Evolutionary conservation across 2,329 filamentous ascomycete genomes (phyloP).

Genomic region (Aspergillus flavus): DNA sequence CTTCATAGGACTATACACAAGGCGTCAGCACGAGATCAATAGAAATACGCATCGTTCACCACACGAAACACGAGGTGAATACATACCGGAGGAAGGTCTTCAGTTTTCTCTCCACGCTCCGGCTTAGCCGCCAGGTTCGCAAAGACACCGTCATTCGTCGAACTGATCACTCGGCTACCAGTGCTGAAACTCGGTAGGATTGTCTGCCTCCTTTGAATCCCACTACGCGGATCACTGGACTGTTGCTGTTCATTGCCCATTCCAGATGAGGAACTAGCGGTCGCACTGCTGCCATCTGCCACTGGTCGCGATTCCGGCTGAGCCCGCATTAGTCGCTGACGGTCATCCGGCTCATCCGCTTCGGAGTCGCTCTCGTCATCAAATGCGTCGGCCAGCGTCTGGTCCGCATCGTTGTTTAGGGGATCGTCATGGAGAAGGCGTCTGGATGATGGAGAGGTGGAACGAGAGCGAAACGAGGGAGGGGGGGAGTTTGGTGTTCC

Average conservation of each 20-base stretch:
- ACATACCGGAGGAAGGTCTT: constrained; percentile 91
- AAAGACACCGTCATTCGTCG: constrained; percentile 92
- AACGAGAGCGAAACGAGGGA: constrained; percentile 86
- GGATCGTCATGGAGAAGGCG: constrained; percentile 58
- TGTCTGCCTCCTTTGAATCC: constrained; percentile 53
- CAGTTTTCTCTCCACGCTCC: constrained; percentile 75
- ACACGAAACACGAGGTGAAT: background rate
- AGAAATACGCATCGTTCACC: constrained; percentile 5
- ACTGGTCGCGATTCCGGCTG: constrained; percentile 43
- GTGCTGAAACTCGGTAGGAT: constrained; percentile 56
- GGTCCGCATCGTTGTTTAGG: constrained; percentile 63
- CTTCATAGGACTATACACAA: constrained; percentile 80
- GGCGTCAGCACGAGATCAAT: constrained; percentile 37
- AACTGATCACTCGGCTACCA: constrained; percentile 62
- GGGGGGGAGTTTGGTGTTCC: constrained; percentile 46
- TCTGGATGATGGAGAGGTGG: constrained; percentile 65
- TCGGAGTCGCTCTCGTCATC: constrained; percentile 76
- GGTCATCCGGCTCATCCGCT: constrained; percentile 73
- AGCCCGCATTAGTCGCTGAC: constrained; percentile 81
- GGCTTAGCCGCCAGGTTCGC: constrained; percentile 93
- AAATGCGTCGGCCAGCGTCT: constrained; percentile 90
- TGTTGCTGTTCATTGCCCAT: constrained; percentile 17
- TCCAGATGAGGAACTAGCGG: constrained; percentile 31
- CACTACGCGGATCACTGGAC: constrained; percentile 21
- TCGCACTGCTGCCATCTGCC: constrained; percentile 32